Evolutionary conservation across 2,329 filamentous ascomycete genomes (phyloP).

Genomic region (Mollisiaceae sp.): DNA sequence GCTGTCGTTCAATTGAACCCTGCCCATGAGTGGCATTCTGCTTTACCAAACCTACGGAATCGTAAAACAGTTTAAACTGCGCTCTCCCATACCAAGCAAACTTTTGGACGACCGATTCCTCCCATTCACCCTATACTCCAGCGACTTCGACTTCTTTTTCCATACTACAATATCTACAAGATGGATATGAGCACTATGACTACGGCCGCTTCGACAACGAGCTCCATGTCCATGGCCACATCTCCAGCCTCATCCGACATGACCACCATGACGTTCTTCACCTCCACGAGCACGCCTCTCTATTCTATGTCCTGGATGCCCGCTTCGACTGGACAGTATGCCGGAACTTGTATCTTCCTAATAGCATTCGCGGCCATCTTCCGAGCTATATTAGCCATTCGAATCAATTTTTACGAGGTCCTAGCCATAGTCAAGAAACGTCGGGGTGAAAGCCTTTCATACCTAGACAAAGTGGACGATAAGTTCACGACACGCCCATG

Average conservation of each 20-base stretch:
- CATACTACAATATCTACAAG: too few species aligned
- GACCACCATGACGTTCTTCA: slow-evolving; percentile 66
- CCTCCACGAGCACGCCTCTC: slow-evolving; percentile 63
- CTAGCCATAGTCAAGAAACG: slow-evolving; percentile 13
- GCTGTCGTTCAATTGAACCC: too few species aligned
- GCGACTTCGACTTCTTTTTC: too few species aligned
- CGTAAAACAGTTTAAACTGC: too few species aligned
- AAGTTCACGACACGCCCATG: slow-evolving; percentile 49
- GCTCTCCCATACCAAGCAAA: too few species aligned
- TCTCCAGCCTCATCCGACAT: slow-evolving; percentile 58
- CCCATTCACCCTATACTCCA: too few species aligned
- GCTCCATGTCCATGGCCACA: slow-evolving; percentile 50
- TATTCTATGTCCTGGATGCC: slow-evolving; percentile 80
- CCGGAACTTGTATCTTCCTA: slow-evolving; percentile 88
- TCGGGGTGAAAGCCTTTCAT: too few species aligned
- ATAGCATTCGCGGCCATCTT: slow-evolving; percentile 72
- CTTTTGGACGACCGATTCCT: too few species aligned
- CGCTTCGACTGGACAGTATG: slow-evolving; percentile 70
- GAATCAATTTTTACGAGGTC: slow-evolving; percentile 43
- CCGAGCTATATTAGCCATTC: slow-evolving; percentile 72
- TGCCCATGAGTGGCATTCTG: too few species aligned
- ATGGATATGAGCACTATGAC: slow-evolving; percentile 19
- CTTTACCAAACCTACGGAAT: too few species aligned
- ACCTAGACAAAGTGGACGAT: slow-evolving; percentile 1
- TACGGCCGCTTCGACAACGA: slow-evolving; percentile 8